A percentile compares a stretch with the other conserved stretches of the same genome.
These are phyloP conservation scores for Yamadazyma jaroonii DNA, from an alignment of 1,139 yeast species.

Conservation along the genomic window DNA sequence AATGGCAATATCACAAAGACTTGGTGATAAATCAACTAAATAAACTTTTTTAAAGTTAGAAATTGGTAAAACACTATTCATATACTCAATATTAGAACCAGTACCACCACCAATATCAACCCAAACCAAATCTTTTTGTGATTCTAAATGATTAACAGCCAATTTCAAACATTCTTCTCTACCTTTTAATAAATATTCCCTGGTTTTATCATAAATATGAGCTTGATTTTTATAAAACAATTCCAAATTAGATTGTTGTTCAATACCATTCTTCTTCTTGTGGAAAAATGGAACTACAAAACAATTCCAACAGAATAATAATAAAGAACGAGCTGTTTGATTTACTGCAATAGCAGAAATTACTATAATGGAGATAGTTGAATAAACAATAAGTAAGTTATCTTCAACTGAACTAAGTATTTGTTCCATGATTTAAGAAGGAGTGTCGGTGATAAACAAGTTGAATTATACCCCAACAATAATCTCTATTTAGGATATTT, in stretches of 20 bases:
- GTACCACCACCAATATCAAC: constrained; percentile 87
- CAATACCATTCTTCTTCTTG: constrained; percentile 22
- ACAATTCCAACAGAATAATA: constrained; percentile 51
- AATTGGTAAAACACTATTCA: constrained; percentile 56
- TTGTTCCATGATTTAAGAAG: background rate
- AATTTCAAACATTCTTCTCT: constrained; percentile 62
- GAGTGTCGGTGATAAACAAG: too few species aligned
- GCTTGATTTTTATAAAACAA: constrained; percentile 76
- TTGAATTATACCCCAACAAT: too few species aligned
- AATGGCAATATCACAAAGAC: constrained; percentile 69
- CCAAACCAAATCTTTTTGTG: constrained; percentile 57
- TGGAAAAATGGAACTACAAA: constrained; percentile 65
- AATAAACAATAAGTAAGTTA: constrained; percentile 5
- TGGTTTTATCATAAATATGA: constrained; percentile 67
- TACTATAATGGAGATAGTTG: constrained; percentile 12
- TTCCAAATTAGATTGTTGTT: constrained; percentile 65
- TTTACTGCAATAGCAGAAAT: constrained; percentile 17
- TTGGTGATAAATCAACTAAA: constrained; percentile 73
- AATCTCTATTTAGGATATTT: background rate
- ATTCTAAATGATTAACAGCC: constrained; percentile 54
- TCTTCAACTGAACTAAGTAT: background rate
- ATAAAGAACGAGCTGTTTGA: constrained; percentile 27
- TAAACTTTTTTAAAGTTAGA: constrained; percentile 61
- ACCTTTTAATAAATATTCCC: constrained; percentile 65
- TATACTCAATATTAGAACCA: constrained; percentile 75